These are phyloP conservation scores for Carpinus fangiana DNA, from an alignment of 306 rosid species.

Conservation along the genomic window DNA sequence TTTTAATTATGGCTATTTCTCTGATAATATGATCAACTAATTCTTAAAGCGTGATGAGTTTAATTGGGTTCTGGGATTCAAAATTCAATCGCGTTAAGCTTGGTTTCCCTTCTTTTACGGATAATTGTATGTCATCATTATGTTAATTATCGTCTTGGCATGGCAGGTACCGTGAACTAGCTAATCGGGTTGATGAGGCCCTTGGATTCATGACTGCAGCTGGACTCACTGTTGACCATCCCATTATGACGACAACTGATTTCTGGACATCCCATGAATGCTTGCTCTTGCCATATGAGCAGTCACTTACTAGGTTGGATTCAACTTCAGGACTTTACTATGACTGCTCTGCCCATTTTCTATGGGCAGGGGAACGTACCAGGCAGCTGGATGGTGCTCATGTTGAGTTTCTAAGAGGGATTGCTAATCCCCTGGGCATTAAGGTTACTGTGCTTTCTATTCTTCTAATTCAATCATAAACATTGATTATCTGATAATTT, in stretches of 20 bases:
- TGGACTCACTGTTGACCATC: constrained; percentile 94
- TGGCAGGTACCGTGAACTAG: constrained; percentile 91
- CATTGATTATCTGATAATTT: not conserved
- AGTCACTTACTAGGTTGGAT: constrained; percentile 91
- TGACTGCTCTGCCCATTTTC: constrained; percentile 97
- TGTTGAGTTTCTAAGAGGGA: constrained; percentile 90
- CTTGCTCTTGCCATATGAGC: constrained; percentile 92
- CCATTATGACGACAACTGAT: constrained; percentile 92
- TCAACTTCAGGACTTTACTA: constrained; percentile 92
- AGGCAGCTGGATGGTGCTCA: constrained; percentile 97
- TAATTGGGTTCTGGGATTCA: not conserved
- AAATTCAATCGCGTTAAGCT: constrained; percentile 8
- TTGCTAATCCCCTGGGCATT: constrained; percentile 94
- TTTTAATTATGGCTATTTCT: not conserved
- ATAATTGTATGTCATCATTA: not conserved
- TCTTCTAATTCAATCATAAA: not conserved
- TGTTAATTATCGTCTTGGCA: constrained; percentile 23
- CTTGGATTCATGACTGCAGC: constrained; percentile 99
- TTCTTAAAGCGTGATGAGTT: not conserved
- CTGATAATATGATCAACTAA: not conserved
- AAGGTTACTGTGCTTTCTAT: constrained; percentile 51
- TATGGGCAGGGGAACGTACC: constrained; percentile 96
- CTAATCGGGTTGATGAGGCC: constrained; percentile 95
- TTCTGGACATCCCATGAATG: constrained; percentile 99
- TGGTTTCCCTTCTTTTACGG: not conserved